These are phyloP conservation scores for Larix kaempferi DNA, from an alignment of 75 land plant species.

Conservation along the genomic window DNA sequence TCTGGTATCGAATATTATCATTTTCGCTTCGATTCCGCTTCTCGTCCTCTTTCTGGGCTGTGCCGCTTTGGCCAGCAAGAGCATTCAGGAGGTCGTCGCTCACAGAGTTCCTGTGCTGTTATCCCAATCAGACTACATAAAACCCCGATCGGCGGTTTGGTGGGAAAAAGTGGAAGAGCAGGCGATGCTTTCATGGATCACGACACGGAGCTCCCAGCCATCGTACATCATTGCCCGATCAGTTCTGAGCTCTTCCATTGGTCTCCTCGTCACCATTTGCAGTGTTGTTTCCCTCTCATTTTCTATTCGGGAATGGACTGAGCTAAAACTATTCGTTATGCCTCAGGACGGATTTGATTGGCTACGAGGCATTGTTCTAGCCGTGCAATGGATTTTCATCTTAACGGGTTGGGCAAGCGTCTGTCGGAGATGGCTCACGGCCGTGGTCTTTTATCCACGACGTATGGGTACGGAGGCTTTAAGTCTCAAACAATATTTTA, in stretches of 20 bases:
- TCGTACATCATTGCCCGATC: background rate
- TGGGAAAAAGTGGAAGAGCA: background rate
- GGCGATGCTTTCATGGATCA: background rate
- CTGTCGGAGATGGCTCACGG: too few species aligned
- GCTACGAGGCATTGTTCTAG: too few species aligned
- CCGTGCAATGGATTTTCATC: too few species aligned
- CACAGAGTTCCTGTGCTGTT: background rate
- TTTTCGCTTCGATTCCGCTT: background rate
- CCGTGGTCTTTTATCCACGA: too few species aligned
- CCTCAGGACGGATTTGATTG: too few species aligned
- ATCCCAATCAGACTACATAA: background rate
- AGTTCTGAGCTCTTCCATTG: background rate
- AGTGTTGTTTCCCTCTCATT: too few species aligned
- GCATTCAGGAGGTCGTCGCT: background rate
- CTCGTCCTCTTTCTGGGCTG: background rate
- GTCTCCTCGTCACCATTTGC: too few species aligned
- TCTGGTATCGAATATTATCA: background rate
- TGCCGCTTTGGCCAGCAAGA: background rate
- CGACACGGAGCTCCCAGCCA: background rate
- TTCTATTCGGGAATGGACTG: too few species aligned
- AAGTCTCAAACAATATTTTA: too few species aligned
- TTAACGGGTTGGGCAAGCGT: too few species aligned
- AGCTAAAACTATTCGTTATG: too few species aligned
- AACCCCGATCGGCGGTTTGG: background rate
- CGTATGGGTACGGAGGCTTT: too few species aligned